A percentile compares a stretch with the other conserved stretches of the same genome.
These are phyloP conservation scores for Drechslera avenae DNA, from an alignment of 2,329 filamentous ascomycete species.

Conservation along the genomic window DNA sequence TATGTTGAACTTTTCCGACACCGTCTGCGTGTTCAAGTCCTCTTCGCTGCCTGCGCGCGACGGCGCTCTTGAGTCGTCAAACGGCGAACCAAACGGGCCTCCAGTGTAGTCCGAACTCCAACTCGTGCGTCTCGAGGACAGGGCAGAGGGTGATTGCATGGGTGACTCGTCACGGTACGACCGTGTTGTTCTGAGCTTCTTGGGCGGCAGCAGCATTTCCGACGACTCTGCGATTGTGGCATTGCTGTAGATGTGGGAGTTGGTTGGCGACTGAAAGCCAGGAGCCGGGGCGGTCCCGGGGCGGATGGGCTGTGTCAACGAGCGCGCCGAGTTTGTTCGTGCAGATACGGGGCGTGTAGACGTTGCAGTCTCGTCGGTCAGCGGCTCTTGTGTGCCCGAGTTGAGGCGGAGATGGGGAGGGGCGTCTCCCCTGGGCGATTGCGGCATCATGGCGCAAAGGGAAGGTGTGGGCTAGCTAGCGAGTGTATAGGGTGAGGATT, in stretches of 20 bases:
- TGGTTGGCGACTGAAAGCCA: conserved; percentile 32
- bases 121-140: conserved; percentile 67
- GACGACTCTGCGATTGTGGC: conserved; percentile 50
- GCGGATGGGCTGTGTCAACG: conserved; percentile 49
- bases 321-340: conserved; percentile 52
- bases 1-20: conserved; percentile 76
- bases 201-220: conserved; percentile 58
- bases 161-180: conserved; percentile 59
- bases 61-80: conserved; percentile 64
- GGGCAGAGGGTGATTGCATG: conserved; percentile 57
- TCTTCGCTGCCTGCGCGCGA: conserved; percentile 69
- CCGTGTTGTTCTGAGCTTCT: conserved; percentile 54
- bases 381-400: conserved; percentile 61
- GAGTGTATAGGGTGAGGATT: conserved; percentile 39
- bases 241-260: conserved; percentile 43
- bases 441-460: conserved; percentile 31
- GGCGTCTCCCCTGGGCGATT: conserved; percentile 40
- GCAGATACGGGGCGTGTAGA: conserved; percentile 42
- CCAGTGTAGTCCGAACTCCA: conserved; percentile 66
- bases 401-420: conserved; percentile 69
- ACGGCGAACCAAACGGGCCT: conserved; percentile 59
- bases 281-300: conserved; percentile 45
- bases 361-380: conserved; percentile 45
- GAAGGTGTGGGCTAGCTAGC: conserved; percentile 7
- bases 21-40: conserved; percentile 72